Conservation (phyloP, 345 rosid genomes). For the Eutrema yunnanense region DNA sequence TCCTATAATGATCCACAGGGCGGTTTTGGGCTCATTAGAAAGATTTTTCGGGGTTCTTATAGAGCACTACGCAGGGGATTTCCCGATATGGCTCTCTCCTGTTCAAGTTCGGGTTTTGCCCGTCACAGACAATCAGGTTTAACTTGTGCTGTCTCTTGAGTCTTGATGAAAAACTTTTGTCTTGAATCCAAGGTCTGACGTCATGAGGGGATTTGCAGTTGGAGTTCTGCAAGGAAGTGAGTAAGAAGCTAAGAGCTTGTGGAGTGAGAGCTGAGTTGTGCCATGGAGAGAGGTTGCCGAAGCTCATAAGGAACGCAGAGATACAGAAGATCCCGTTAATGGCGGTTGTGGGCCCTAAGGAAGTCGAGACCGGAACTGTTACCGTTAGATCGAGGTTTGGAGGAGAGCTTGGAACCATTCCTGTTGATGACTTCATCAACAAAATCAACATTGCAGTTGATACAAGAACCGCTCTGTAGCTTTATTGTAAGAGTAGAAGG, state of each 20-base stretch:
- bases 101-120: constrained; percentile 86
- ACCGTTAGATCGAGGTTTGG: constrained; percentile 78
- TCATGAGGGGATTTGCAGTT: constrained; percentile 35
- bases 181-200: not conserved
- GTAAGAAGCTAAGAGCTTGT: constrained; percentile 42
- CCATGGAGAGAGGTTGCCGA: constrained; percentile 87
- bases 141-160: not conserved
- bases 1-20: constrained; percentile 97
- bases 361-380: constrained; percentile 62
- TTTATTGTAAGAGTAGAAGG: constrained; percentile 9
- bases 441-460: constrained; percentile 48
- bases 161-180: not conserved
- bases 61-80: constrained; percentile 97
- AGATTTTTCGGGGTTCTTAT: constrained; percentile 91
- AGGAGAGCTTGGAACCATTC: constrained; percentile 78
- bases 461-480: constrained; percentile 43
- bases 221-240: constrained; percentile 62
- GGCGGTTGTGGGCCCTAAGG: constrained; percentile 93
- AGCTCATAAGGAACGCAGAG: constrained; percentile 88
- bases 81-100: constrained; percentile 92
- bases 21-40: constrained; percentile 88
- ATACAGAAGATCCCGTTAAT: constrained; percentile 84
- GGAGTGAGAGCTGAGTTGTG: constrained; percentile 74
- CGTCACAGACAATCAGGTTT: constrained; percentile 86
- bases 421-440: constrained; percentile 56